phyloP scores from a whole-genome alignment of 2,329 filamentous ascomycete genomes.

The Talaromyces sp. region DNA sequence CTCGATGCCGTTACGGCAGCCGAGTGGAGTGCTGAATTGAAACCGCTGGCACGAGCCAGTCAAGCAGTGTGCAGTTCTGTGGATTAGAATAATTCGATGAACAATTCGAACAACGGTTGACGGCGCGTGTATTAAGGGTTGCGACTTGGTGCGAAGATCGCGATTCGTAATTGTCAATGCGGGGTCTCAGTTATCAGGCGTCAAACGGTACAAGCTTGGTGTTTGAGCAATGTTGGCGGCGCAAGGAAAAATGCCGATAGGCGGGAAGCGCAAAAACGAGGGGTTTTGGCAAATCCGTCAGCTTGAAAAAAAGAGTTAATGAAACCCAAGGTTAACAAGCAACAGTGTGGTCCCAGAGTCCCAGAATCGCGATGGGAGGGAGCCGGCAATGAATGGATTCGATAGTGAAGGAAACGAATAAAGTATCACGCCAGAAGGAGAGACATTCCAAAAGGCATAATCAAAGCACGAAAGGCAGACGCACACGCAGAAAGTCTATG shows the following conservation, averaged over 20 bases:
- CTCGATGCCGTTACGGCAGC: slow-evolving; percentile 5
- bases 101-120: background rate
- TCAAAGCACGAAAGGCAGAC: background rate
- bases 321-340: background rate
- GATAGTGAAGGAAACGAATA: background rate
- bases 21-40: background rate
- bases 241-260: background rate
- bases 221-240: background rate
- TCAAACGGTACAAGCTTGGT: slow-evolving; percentile 1
- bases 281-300: background rate
- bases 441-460: background rate
- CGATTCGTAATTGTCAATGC: background rate
- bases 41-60: background rate
- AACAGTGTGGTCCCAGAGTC: too few relatives aligned
- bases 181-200: background rate
- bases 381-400: background rate
- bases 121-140: background rate
- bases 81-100: background rate
- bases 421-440: slow-evolving; percentile 4
- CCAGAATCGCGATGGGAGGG: background rate
- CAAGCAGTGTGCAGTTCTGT: background rate
- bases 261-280: background rate
- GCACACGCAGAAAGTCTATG: too few relatives aligned
- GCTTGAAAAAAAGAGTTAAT: background rate
- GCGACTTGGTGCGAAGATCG: slow-evolving; percentile 1